Evolutionary conservation across 768 basidiomycete species (phyloP).

Genomic region (Lactarius vividus): DNA sequence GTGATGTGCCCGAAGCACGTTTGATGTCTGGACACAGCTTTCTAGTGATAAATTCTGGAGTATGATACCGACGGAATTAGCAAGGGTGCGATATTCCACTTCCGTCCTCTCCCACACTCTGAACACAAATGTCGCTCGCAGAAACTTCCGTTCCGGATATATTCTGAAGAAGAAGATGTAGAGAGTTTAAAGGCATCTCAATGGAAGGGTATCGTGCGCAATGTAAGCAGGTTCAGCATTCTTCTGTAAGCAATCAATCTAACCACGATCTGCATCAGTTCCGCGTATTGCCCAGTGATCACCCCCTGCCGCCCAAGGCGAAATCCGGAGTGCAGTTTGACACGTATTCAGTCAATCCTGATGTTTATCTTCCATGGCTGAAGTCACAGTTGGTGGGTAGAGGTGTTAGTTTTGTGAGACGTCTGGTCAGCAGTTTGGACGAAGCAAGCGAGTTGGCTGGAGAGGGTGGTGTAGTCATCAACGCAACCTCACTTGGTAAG

Average conservation of each 20-base stretch:
- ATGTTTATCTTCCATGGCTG: slow-evolving; percentile 50
- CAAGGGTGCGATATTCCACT: slow-evolving; percentile 34
- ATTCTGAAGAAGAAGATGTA: slow-evolving; percentile 28
- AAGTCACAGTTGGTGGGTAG: slow-evolving; percentile 38
- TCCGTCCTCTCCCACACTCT: not conserved
- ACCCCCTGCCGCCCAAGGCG: slow-evolving; percentile 36
- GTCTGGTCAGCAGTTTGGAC: slow-evolving; percentile 43
- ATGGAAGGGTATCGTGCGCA: slow-evolving; percentile 40
- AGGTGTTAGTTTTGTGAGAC: slow-evolving; percentile 46
- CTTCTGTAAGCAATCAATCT: not conserved
- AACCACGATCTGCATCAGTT: slow-evolving; percentile 5
- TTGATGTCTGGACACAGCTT: not conserved
- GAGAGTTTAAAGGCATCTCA: slow-evolving; percentile 32
- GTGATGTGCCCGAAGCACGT: not conserved
- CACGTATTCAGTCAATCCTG: slow-evolving; percentile 50
- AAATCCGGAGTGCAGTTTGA: slow-evolving; percentile 43
- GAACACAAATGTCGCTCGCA: slow-evolving; percentile 21
- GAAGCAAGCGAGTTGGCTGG: slow-evolving; percentile 44
- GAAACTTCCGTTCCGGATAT: slow-evolving; percentile 40
- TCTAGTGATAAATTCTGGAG: slow-evolving; percentile 46
- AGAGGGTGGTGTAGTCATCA: slow-evolving; percentile 44
- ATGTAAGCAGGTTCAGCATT: slow-evolving; percentile 34
- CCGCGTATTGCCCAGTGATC: slow-evolving; percentile 33
- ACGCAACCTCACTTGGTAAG: slow-evolving; percentile 55
- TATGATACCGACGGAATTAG: slow-evolving; percentile 44